Base-by-base conservation (phyloP, 345 rosid genomes). In the Populus nigra region DNA sequence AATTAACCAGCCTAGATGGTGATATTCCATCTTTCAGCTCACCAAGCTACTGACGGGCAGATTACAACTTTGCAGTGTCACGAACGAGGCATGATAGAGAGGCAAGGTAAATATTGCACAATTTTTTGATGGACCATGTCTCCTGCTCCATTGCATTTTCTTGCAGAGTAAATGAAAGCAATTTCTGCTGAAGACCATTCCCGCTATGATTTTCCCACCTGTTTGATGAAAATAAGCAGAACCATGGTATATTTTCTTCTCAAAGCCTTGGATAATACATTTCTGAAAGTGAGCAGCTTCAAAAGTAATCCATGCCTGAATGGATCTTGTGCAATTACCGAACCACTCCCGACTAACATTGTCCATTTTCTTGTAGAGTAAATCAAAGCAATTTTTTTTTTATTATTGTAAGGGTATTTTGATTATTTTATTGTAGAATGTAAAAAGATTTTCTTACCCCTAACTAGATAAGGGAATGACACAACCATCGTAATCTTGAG, bases 211-310 rank as follows among this genome's bases (percentile, higher is more conserved):
- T 38, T 61, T 73, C 12, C 1, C 9, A 15, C 20, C 67, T 53
- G 38, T 76, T 50, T 50, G 31, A 76, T 53, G 29, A 68, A 41
- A 76, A 53, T 68, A 11, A 55, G 39, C 69, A 68, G 41, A 68
- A 45, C 43, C 69, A 22, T 13, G 43, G 61, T 65, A 47, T 27
- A 27, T 16, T 62, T 72, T 55, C 41, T 13, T 38, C 59, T 43
- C 43, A 33, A 72, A 55, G 65, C 4, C 45, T 53, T 2, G 33
- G 75, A 62, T 16, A 27, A 74, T 4, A 72, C 75, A 73, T 73
- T 57, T 59, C 17, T 27, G 43, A 39, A 38, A 38, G 16, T 3
- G 62, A 25, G 53, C 5, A 61, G 15, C 65, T 41, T 61, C 72
- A 38, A 49, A 8, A 50, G 65, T 71, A 71, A 41, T 35, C 65